Conservation (phyloP, 345 rosid species). For the Reutealis trisperma region DNA sequence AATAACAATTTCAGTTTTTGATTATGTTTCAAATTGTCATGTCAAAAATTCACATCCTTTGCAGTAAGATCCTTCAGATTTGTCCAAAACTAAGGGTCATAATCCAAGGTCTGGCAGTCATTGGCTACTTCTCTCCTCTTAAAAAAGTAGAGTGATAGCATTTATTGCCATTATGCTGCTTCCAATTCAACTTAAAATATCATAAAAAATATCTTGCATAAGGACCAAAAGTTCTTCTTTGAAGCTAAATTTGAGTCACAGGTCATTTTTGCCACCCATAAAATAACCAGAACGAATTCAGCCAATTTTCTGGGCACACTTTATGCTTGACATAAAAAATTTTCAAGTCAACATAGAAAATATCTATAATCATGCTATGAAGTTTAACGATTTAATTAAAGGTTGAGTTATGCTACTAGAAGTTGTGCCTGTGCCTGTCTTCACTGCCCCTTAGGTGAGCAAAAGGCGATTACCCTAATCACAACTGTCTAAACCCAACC, state of each 20-base stretch:
- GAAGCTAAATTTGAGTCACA: background rate
- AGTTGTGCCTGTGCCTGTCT: background rate
- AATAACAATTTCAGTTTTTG: background rate
- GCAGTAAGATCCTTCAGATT: background rate
- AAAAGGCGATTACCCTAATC: no score
- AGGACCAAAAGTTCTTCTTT: background rate
- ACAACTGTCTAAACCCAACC: background rate
- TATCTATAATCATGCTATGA: background rate
- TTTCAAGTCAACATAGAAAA: background rate
- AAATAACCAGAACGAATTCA: background rate
- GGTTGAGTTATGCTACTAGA: background rate
- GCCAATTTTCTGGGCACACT: background rate
- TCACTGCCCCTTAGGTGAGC: background rate
- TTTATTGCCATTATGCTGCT: background rate
- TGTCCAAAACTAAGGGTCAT: background rate
- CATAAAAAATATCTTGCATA: background rate
- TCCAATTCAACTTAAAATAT: background rate
- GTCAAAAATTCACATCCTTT: background rate
- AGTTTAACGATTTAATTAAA: background rate
- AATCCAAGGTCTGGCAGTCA: background rate
- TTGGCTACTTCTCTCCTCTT: background rate
- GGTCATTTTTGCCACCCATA: background rate
- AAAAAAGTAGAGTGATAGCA: background rate
- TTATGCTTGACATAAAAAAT: background rate
- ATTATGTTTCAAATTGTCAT: background rate